A percentile compares a stretch with the other conserved stretches of the same genome.
These are phyloP conservation scores for Emmonsia crescens DNA, from an alignment of 2,329 filamentous ascomycete species.

Conservation along the genomic window DNA sequence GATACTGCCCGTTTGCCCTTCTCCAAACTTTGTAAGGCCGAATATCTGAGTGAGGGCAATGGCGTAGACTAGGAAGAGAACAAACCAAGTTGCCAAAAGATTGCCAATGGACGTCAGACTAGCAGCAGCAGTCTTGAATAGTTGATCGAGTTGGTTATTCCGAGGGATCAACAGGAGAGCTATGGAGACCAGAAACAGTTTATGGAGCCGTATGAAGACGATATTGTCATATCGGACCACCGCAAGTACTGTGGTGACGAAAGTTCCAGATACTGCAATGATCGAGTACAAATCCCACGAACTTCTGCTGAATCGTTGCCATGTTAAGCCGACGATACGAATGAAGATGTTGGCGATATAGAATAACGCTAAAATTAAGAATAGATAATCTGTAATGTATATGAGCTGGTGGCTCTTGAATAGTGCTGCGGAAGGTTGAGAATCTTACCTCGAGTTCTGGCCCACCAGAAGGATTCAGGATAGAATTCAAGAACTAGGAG, in stretches of 20 bases:
- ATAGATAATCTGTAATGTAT: constrained; percentile 51
- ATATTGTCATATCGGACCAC: constrained; percentile 47
- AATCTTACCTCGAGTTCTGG: constrained; percentile 47
- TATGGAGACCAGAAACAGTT: constrained; percentile 84
- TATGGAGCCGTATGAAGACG: constrained; percentile 73
- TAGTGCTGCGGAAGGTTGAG: background rate
- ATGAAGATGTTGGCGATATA: constrained; percentile 76
- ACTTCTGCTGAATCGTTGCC: constrained; percentile 81
- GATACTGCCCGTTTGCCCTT: constrained; percentile 60
- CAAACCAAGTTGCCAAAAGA: constrained; percentile 89
- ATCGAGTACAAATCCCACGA: constrained; percentile 93
- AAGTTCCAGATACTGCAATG: constrained; percentile 65
- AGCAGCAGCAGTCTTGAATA: constrained; percentile 96
- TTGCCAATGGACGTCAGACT: constrained; percentile 86
- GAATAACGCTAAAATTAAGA: constrained; percentile 68
- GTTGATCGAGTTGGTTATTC: constrained; percentile 92
- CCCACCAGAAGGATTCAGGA: constrained; percentile 62
- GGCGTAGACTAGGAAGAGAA: constrained; percentile 90
- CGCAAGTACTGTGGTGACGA: constrained; percentile 69
- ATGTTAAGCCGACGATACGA: constrained; percentile 77
- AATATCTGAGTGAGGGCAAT: constrained; percentile 96
- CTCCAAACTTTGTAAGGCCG: constrained; percentile 79
- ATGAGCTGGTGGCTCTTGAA: background rate
- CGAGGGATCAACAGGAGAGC: constrained; percentile 84
- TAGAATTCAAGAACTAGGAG: constrained; percentile 80